Evolutionary conservation across 495 filamentous ascomycete genomes (phyloP).

Genomic region (Lasiosphaeriaceae sp.): DNA sequence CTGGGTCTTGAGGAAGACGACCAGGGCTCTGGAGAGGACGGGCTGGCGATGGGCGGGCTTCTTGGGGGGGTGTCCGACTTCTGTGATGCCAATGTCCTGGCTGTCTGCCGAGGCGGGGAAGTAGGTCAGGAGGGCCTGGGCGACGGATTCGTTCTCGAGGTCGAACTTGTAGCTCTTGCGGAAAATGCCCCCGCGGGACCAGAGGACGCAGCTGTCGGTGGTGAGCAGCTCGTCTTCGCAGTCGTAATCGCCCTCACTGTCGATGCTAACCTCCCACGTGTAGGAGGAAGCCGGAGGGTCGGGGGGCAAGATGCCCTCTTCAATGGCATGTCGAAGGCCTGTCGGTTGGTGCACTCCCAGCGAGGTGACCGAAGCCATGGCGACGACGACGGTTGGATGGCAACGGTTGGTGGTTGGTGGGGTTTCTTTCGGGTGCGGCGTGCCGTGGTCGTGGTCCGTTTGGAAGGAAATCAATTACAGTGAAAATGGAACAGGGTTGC

Average conservation of each 20-base stretch:
- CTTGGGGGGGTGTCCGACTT: neutral
- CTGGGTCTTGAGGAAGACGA: constrained; percentile 88
- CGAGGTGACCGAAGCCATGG: constrained; percentile 83
- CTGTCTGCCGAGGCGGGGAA: constrained; percentile 60
- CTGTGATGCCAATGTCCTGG: neutral
- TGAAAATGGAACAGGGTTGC: too few species aligned
- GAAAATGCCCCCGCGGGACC: constrained; percentile 82
- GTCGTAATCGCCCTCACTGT: constrained; percentile 41
- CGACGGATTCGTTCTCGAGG: constrained; percentile 77
- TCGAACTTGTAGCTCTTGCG: constrained; percentile 85
- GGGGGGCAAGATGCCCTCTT: constrained; percentile 70
- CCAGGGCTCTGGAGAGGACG: constrained; percentile 63
- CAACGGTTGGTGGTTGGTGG: too few species aligned
- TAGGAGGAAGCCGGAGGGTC: constrained; percentile 66
- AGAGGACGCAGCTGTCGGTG: constrained; percentile 79
- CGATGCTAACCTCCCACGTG: constrained; percentile 58
- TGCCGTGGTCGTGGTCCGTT: too few species aligned
- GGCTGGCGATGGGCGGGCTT: constrained; percentile 13
- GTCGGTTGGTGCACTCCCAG: constrained; percentile 84
- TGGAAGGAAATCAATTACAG: too few species aligned
- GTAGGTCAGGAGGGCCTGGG: constrained; percentile 76
- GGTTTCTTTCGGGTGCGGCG: too few species aligned
- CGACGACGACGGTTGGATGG: neutral
- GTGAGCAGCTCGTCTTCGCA: constrained; percentile 82
- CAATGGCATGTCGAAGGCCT: constrained; percentile 75